Percentiles rank a stretch among this genome's conserved stretches.
phyloP scores from a whole-genome alignment of 441 rosid genomes.

The Populus trichocarpa region DNA sequence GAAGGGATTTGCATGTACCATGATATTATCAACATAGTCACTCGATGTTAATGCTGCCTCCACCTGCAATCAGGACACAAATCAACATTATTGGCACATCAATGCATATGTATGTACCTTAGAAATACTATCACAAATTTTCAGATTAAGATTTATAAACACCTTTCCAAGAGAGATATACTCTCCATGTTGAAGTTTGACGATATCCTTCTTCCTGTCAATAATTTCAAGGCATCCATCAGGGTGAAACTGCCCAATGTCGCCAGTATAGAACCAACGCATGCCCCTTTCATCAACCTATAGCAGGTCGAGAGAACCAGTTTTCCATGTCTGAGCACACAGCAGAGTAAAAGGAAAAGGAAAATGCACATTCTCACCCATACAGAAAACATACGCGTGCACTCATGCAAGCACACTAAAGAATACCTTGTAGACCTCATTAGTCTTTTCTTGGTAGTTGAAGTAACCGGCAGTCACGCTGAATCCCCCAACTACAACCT shows the following conservation, averaged over 20 bases:
- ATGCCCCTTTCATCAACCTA: constrained; percentile 89
- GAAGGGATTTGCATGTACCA: constrained; percentile 81
- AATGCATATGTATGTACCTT: neutral
- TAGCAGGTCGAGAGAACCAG: neutral
- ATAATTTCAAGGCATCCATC: constrained; percentile 96
- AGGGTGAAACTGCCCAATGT: constrained; percentile 75
- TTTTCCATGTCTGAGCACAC: neutral
- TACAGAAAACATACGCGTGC: neutral
- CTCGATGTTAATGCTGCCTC: constrained; percentile 67
- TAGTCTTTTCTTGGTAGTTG: constrained; percentile 69
- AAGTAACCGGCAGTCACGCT: constrained; percentile 84
- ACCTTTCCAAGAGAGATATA: constrained; percentile 96
- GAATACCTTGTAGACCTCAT: constrained; percentile 80
- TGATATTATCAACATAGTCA: constrained; percentile 62
- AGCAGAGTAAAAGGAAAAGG: neutral
- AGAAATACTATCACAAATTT: neutral
- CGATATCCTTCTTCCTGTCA: constrained; percentile 93
- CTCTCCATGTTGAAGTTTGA: constrained; percentile 96
- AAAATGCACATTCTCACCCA: neutral
- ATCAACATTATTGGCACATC: constrained; percentile 10
- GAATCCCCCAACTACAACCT: constrained; percentile 82
- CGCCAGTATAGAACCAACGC: constrained; percentile 89
- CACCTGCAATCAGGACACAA: constrained; percentile 50
- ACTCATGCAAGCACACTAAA: neutral
- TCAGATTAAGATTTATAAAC: neutral